These are phyloP conservation scores for Calonectria ilicicola DNA, from an alignment of 2,329 filamentous ascomycete species.

Conservation along the genomic window DNA sequence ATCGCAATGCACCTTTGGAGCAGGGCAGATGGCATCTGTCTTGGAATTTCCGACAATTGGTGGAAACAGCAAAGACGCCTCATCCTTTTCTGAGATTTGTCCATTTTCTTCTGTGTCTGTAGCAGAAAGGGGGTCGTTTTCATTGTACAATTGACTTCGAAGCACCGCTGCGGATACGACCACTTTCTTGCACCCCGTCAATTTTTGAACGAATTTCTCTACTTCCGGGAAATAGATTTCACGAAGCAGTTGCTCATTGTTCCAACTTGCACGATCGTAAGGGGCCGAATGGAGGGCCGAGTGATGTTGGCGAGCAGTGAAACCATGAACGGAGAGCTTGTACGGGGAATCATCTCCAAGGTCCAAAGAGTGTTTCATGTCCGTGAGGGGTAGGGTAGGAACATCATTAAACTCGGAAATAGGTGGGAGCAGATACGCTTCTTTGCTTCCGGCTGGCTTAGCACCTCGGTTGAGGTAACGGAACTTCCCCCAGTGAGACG, in stretches of 20 bases:
- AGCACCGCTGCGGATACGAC: constrained; percentile 16
- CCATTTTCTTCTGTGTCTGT: neutral
- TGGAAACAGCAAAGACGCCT: neutral
- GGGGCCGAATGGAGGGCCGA: neutral
- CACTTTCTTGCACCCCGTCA: constrained; percentile 19
- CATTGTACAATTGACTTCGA: constrained; percentile 18
- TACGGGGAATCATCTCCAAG: neutral
- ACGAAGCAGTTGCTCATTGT: neutral
- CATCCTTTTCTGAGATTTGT: neutral
- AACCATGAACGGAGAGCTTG: neutral
- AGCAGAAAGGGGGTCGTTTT: neutral
- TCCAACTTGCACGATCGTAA: neutral
- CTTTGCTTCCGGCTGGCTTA: neutral
- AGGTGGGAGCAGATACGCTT: neutral
- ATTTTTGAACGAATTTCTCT: constrained; percentile 2
- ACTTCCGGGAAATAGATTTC: neutral
- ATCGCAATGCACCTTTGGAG: constrained; percentile 19
- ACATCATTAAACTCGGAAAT: neutral
- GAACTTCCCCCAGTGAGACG: neutral
- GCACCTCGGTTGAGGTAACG: neutral
- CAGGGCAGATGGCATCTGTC: constrained; percentile 1
- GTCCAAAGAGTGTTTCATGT: neutral
- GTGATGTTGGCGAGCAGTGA: neutral
- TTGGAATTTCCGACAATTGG: neutral
- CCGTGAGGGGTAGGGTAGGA: neutral